Conservation (phyloP, 352 stramenopile genomes). For the Elongisporangium prolatum region DNA sequence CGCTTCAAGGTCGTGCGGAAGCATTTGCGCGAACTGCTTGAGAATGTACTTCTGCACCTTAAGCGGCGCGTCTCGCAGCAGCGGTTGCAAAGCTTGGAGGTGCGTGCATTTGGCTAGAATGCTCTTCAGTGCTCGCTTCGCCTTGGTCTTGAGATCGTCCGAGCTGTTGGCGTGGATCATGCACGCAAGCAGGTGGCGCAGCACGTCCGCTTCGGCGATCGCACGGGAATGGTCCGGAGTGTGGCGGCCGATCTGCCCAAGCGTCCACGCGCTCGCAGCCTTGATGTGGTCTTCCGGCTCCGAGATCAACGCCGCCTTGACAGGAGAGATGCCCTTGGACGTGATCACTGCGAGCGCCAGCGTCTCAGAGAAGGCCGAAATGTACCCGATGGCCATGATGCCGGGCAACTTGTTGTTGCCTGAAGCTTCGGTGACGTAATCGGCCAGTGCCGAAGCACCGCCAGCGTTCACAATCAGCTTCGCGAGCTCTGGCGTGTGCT, state of each 20-base stretch:
- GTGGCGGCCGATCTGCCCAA: conserved; percentile 93
- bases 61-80: conserved; percentile 89
- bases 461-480: conserved; percentile 95
- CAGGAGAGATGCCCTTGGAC: conserved; percentile 89
- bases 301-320: conserved; percentile 91
- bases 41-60: conserved; percentile 97
- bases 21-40: conserved; percentile 92
- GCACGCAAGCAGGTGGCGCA: conserved; percentile 91
- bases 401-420: conserved; percentile 93
- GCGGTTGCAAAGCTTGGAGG: conserved; percentile 88
- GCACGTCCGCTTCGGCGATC: conserved; percentile 90
- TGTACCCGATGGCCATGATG: conserved; percentile 95
- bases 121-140: conserved; percentile 92
- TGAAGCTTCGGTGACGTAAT: conserved; percentile 88
- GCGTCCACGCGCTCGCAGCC: conserved; percentile 92
- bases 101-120: conserved; percentile 95
- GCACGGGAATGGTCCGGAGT: conserved; percentile 91
- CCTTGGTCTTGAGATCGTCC: conserved; percentile 93
- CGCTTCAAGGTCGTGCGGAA: conserved; percentile 92
- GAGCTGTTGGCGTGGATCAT: conserved; percentile 91
- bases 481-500: conserved; percentile 93
- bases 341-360: conserved; percentile 93
- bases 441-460: conserved; percentile 91
- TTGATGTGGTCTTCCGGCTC: conserved; percentile 96
- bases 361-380: conserved; percentile 93